Percentiles rank a stretch among this genome's conserved stretches.
phyloP scores from a whole-genome alignment of 768 basidiomycete genomes.

The Agaricus sinodeliciosus region DNA sequence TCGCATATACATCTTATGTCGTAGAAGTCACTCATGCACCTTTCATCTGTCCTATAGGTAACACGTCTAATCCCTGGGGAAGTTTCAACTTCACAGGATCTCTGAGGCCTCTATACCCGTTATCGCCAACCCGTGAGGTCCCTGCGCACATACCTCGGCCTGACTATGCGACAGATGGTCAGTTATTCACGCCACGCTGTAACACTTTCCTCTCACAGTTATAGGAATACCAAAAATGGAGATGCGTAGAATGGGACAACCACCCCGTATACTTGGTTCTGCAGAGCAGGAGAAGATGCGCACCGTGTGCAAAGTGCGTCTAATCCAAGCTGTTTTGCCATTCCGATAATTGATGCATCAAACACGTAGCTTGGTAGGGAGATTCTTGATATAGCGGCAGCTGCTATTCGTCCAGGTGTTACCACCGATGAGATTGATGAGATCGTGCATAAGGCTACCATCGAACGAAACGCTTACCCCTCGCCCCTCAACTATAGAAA shows the following conservation, averaged over 20 bases:
- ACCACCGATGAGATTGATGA: constrained; percentile 95
- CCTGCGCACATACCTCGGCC: constrained; percentile 83
- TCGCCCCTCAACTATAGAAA: constrained; percentile 87
- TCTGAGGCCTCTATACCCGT: constrained; percentile 78
- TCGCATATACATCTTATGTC: not conserved
- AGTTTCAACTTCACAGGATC: constrained; percentile 71
- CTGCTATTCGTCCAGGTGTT: constrained; percentile 81
- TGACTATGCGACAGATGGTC: constrained; percentile 70
- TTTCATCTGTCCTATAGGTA: constrained; percentile 36
- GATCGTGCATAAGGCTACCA: constrained; percentile 86
- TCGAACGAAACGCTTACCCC: constrained; percentile 90
- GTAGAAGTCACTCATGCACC: not conserved
- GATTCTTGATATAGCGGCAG: constrained; percentile 88
- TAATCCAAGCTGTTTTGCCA: not conserved
- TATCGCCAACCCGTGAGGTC: constrained; percentile 68
- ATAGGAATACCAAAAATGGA: constrained; percentile 59
- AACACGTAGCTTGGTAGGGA: constrained; percentile 70
- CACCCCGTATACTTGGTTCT: constrained; percentile 55
- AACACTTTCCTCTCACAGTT: not conserved
- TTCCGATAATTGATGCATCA: not conserved
- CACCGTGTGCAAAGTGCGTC: constrained; percentile 72
- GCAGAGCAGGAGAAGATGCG: constrained; percentile 91
- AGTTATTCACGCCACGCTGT: constrained; percentile 11
- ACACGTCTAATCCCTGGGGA: constrained; percentile 59
- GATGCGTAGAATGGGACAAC: constrained; percentile 47